Conservation (phyloP, 257 asterid species). For the Galeopsis tetrahit region DNA sequence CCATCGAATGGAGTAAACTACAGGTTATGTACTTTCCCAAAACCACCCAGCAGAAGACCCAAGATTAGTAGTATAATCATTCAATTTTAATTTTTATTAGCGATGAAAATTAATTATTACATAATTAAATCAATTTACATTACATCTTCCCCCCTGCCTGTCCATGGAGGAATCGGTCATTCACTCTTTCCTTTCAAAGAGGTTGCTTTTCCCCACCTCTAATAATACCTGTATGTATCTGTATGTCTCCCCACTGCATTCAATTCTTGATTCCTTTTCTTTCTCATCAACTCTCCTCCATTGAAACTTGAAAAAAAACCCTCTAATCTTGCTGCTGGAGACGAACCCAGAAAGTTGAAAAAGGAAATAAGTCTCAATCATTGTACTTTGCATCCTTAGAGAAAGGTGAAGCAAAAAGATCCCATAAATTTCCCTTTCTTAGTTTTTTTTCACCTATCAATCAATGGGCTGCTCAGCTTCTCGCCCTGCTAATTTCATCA, state of each 20-base stretch:
- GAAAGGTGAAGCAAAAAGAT: not conserved
- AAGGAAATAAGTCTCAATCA: slow-evolving; percentile 30
- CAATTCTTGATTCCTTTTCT: slow-evolving; percentile 24
- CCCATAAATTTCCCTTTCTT: slow-evolving; percentile 35
- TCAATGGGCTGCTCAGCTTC: slow-evolving; percentile 79
- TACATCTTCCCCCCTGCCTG: no score
- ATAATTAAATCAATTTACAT: no score
- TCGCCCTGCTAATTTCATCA: slow-evolving; percentile 53
- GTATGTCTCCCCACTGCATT: slow-evolving; percentile 31
- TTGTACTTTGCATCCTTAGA: slow-evolving; percentile 31
- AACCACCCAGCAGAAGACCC: not conserved
- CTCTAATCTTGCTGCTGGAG: not conserved
- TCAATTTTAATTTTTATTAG: not conserved
- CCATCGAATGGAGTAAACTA: not conserved
- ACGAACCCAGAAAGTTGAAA: slow-evolving; percentile 15
- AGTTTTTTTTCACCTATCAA: slow-evolving; percentile 2
- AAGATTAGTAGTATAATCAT: not conserved
- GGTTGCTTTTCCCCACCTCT: slow-evolving; percentile 20
- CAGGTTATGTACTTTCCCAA: not conserved
- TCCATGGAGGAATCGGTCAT: not conserved
- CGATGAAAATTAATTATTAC: not conserved
- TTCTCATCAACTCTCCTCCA: slow-evolving; percentile 26
- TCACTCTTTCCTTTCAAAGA: slow-evolving; percentile 25
- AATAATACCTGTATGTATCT: slow-evolving; percentile 2
- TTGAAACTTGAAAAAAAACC: not conserved